Evolutionary conservation across 306 rosid genomes (phyloP), one percentile per base, ranked within the genome.

Genomic region (Cucurbita argyrosperma): DNA sequence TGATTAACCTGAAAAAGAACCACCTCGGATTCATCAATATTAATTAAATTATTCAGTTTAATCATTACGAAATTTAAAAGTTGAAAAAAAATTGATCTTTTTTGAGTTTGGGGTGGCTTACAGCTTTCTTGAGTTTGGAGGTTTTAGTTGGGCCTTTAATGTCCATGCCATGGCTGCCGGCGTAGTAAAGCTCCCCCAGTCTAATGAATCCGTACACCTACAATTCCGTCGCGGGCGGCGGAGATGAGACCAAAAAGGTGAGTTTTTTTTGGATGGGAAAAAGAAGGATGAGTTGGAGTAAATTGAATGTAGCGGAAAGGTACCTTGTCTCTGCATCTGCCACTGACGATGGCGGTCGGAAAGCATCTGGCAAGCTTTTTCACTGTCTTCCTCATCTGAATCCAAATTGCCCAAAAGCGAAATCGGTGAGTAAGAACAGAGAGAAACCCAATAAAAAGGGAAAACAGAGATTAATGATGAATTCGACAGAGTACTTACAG

Each of bases 121-220:
- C 82, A 64, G 85, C 92, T 81, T 87, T 79, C 77, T 77, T 83
- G 84, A 76, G 72, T 87, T 87, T 88, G 71, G 90, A 81, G 76
- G 80, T 82, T 83, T 82, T 91, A 52, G 96, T 82, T 43, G 99
- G 99, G 4, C 97, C 99, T 83, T 87, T 80, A 71, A 94, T 94
- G 78, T 94, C 99, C 99, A 94, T 94, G 30, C 99, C 99, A 87
- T 94, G 99, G 83, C 99, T 94, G 73, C 99, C 99, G 42, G 99
- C 99, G 80, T 94, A 94, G 83, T 89, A 94, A 51, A 94, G 78
- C 82, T 94, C 99, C 37, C 89, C 90, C 83, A 94, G 78, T 4
- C 83, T 85, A 73, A 94, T 91, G 72, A 94, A 94, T 51, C 80
- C 83, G 78, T 84, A 94, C 7, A 93, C 96, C 98, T 92, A 19